Conservation (phyloP, 2,329 filamentous ascomycete genomes). For the Microdochium trichocladiopsis region DNA sequence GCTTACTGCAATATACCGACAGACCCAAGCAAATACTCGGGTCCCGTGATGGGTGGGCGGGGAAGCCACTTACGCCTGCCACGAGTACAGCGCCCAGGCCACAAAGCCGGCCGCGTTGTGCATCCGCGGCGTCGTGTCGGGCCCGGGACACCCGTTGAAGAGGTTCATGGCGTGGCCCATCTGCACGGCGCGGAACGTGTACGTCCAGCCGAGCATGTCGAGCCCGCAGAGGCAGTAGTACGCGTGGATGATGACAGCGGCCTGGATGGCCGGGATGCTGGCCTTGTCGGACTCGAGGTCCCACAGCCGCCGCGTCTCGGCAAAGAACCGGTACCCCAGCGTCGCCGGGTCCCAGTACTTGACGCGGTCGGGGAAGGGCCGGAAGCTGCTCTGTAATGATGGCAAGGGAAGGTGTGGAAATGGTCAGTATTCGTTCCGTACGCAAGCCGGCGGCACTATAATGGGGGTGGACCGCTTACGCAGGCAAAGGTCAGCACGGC, state of each 20-base stretch:
- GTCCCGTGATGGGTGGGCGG: background rate
- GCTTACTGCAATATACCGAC: too few species aligned
- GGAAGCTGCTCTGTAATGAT: constrained; percentile 6
- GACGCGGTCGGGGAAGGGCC: constrained; percentile 15
- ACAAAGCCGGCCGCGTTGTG: background rate
- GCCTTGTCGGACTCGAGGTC: constrained; percentile 20
- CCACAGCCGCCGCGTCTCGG: constrained; percentile 30
- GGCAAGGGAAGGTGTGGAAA: background rate
- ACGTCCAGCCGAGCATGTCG: constrained; percentile 15
- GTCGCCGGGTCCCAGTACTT: constrained; percentile 28
- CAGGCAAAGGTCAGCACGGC: constrained; percentile 17
- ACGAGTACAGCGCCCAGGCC: background rate
- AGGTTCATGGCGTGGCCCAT: background rate
- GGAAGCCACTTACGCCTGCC: background rate
- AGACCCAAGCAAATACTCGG: background rate
- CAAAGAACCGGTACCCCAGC: constrained; percentile 25
- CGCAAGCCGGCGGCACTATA: background rate
- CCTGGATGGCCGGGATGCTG: constrained; percentile 26
- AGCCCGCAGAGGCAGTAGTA: constrained; percentile 17
- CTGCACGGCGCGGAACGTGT: background rate
- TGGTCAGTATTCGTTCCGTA: too few species aligned
- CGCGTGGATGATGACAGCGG: constrained; percentile 21
- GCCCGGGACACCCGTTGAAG: background rate
- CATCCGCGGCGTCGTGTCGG: background rate
- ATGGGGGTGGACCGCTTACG: constrained; percentile 12